A percentile compares a stretch with the other conserved stretches of the same genome.
Evolutionary conservation across 768 basidiomycete species (phyloP).

Genomic region (Postia placenta): DNA sequence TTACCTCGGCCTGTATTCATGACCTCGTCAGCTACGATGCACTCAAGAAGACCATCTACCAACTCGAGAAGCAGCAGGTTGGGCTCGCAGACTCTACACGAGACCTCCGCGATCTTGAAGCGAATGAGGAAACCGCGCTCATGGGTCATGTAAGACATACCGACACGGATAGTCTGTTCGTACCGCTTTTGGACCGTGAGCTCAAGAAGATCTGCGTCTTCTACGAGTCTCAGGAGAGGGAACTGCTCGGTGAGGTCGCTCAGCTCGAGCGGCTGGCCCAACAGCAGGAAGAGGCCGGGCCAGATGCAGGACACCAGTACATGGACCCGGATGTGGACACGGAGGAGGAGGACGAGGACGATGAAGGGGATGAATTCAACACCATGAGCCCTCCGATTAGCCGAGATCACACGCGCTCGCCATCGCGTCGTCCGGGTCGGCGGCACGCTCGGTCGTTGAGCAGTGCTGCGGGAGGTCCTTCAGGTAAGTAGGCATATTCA

Average conservation of each 20-base stretch:
- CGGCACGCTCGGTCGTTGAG: slow-evolving; percentile 15
- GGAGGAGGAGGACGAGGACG: slow-evolving; percentile 46
- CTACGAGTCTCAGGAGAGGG: slow-evolving; percentile 71
- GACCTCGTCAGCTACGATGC: slow-evolving; percentile 71
- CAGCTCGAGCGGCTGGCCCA: slow-evolving; percentile 52
- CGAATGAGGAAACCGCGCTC: slow-evolving; percentile 54
- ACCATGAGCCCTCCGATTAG: slow-evolving; percentile 19
- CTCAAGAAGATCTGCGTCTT: slow-evolving; percentile 75
- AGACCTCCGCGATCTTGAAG: slow-evolving; percentile 48
- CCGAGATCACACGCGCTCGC: slow-evolving; percentile 29
- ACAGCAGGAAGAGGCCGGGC: slow-evolving; percentile 55
- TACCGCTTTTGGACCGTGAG: slow-evolving; percentile 74
- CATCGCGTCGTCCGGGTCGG: slow-evolving; percentile 4
- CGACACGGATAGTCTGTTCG: slow-evolving; percentile 55
- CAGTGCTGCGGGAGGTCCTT: slow-evolving; percentile 7
- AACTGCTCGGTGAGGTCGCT: slow-evolving; percentile 55
- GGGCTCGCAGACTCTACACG: slow-evolving; percentile 28
- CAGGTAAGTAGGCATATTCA: slow-evolving; percentile 7
- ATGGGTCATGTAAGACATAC: slow-evolving; percentile 33
- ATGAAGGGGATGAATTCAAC: slow-evolving; percentile 43
- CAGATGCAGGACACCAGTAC: slow-evolving; percentile 43
- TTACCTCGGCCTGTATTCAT: too few species aligned
- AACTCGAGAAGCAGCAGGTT: slow-evolving; percentile 73
- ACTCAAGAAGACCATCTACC: slow-evolving; percentile 81
- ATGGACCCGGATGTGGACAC: slow-evolving; percentile 59